These are phyloP conservation scores for Sporothrix humicola DNA, from an alignment of 2,329 filamentous ascomycete species.

Conservation along the genomic window DNA sequence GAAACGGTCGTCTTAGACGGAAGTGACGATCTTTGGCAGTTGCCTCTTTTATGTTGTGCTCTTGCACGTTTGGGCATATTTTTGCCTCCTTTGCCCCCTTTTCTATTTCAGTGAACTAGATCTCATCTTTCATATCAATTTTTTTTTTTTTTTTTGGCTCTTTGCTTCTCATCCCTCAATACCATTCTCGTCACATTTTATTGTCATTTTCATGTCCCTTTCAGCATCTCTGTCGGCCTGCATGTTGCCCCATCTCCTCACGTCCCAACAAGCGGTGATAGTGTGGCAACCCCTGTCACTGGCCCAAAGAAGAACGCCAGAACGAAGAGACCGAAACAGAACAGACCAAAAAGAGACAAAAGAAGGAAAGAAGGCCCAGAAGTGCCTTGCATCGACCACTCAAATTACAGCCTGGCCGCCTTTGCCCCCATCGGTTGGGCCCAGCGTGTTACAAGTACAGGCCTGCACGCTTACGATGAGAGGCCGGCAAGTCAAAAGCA, in stretches of 20 bases:
- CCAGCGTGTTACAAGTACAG: constrained; percentile 8
- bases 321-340: neutral
- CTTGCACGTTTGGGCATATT: neutral
- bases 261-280: constrained; percentile 32
- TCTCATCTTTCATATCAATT: neutral
- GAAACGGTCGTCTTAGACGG: constrained; percentile 1
- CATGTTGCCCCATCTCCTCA: neutral
- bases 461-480: no score
- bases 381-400: constrained; percentile 28
- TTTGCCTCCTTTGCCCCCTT: neutral
- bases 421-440: constrained; percentile 5
- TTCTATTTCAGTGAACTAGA: neutral
- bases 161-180: neutral
- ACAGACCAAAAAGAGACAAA: constrained; percentile 1
- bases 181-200: neutral
- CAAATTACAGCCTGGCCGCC: constrained; percentile 6
- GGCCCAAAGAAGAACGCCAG: constrained; percentile 11
- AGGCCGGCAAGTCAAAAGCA: neutral
- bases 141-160: neutral
- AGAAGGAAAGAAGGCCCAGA: neutral
- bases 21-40: constrained; percentile 1
- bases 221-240: no score
- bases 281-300: constrained; percentile 26
- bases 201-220: neutral
- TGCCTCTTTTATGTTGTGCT: neutral